Evolutionary conservation across 192 early-diverging fungal species (phyloP), one percentile per base, ranked within the genome.

Genomic region (Linnemannia elongata): DNA sequence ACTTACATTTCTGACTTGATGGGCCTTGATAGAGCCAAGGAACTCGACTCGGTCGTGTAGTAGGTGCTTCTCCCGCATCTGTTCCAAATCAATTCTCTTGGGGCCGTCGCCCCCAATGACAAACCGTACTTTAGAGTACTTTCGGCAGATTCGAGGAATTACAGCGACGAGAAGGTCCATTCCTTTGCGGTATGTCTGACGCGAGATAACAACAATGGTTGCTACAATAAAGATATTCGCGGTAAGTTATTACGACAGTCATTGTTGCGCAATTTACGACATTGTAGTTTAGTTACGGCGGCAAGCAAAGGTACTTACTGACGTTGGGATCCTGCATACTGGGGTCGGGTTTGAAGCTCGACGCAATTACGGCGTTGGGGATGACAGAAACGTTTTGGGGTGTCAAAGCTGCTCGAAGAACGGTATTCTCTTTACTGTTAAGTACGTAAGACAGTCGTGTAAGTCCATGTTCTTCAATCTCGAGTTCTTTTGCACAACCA

Each of bases 101-200:
- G 96, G 96, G 69, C 98, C 98, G 91, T 99, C 98, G 27, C 98
- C 98, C 52, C 98, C 98, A 76, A 99, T 98, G 4, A 99, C 83
- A 78, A 99, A 99, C 69, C 96, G 88, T 15, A 98, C 97, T 68
- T 94, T 92, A 24, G 94, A 92, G 78, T 93, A 93, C 77, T 89
- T 89, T 60, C 91, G 89, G 89, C 98, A 99, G 35, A 99, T 96
- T 52, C 93, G 84, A 18, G 98, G 98, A n/a, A 99, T 97, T 3
- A 96, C 93, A 0, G 94, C 94, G 15, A 98, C 95, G 15, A 99
- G 88, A 24, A 99, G 89, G 89, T 99, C 98, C 69, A 97, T 94
- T 22, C 98, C 98, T 89, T 98, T 98, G 71, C 97, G 92, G 88
- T 99, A 99, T 12, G 97, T 97, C 30, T 98, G 90, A 36, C 98